Evolutionary conservation across 2,329 filamentous ascomycete genomes (phyloP).

Genomic region (Beauveria asiatica): DNA sequence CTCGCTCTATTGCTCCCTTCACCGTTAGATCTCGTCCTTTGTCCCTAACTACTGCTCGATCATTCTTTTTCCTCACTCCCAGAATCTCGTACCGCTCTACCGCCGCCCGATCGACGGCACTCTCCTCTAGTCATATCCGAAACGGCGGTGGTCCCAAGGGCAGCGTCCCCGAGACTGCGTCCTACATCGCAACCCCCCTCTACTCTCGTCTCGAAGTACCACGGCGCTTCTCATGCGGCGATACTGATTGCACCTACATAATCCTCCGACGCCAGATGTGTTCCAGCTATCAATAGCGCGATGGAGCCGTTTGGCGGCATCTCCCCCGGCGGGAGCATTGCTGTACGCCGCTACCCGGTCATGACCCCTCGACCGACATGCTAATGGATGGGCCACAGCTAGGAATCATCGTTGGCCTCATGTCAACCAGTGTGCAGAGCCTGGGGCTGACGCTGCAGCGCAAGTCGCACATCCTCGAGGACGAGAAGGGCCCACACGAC

Average conservation of each 20-base stretch:
- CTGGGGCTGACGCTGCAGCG: constrained; percentile 91
- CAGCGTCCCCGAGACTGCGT: not conserved
- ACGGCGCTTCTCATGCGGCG: constrained; percentile 17
- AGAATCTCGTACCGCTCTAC: not conserved
- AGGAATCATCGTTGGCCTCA: constrained; percentile 83
- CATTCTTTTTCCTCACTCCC: not conserved
- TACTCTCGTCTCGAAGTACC: not conserved
- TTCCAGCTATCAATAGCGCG: constrained; percentile 31
- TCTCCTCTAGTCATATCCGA: not conserved
- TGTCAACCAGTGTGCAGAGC: constrained; percentile 92
- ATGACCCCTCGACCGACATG: not conserved
- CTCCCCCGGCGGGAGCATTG: constrained; percentile 70
- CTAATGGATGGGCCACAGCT: constrained; percentile 44
- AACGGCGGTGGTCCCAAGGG: not conserved
- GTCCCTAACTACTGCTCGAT: not conserved
- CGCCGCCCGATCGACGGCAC: not conserved
- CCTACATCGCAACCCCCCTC: not conserved
- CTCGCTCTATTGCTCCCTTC: not conserved
- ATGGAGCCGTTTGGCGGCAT: constrained; percentile 70
- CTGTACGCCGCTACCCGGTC: constrained; percentile 41
- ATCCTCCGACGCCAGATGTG: constrained; percentile 37
- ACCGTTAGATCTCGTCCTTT: not conserved
- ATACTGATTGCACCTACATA: constrained; percentile 13
- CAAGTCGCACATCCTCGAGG: constrained; percentile 96
- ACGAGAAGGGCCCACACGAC: constrained; percentile 78